Evolutionary conservation across 2,329 filamentous ascomycete genomes (phyloP).

Genomic region (Monilinia fructigena): DNA sequence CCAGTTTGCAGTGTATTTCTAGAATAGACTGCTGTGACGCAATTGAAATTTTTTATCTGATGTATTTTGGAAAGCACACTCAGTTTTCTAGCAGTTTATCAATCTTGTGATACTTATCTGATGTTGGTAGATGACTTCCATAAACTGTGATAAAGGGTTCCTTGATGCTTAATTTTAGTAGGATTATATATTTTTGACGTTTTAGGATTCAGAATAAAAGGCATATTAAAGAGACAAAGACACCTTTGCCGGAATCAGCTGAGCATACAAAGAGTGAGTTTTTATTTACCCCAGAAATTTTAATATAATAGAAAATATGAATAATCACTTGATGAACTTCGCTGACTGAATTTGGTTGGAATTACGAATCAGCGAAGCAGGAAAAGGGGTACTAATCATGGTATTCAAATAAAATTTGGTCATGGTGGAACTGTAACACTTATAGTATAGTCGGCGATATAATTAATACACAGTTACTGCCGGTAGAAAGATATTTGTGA

Average conservation of each 20-base stretch:
- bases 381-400: too few species aligned
- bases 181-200: neutral
- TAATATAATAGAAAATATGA: neutral
- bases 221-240: neutral
- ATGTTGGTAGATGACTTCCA: neutral
- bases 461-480: too few species aligned
- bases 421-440: too few species aligned
- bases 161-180: neutral
- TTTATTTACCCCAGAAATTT: too few species aligned
- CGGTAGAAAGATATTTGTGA: too few species aligned
- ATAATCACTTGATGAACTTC: neutral
- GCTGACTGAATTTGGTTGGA: too few species aligned
- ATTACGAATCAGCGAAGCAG: too few species aligned
- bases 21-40: neutral
- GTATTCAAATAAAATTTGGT: too few species aligned
- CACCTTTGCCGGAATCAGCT: neutral
- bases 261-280: neutral
- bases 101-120: neutral
- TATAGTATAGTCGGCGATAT: too few species aligned
- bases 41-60: neutral
- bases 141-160: neutral
- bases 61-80: neutral
- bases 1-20: neutral
- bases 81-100: neutral
- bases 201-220: conserved; percentile 7